Conservation (phyloP, 352 stramenopile species). For the Pythium diclinum region DNA sequence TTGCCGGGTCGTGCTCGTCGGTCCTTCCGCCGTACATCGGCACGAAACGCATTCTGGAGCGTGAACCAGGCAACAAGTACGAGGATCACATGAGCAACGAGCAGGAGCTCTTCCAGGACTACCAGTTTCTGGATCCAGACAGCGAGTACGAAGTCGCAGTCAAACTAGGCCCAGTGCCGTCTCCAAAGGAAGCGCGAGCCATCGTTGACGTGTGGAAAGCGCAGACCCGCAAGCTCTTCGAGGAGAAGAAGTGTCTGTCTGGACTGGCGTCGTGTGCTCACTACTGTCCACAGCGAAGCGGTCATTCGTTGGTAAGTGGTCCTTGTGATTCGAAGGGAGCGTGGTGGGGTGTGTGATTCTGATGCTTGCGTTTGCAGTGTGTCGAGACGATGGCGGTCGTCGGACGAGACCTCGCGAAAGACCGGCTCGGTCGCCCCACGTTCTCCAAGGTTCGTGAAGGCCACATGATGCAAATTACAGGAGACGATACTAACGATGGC, state of each 20-base stretch:
- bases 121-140: conserved; percentile 78
- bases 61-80: conserved; percentile 78
- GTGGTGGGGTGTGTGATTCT: neutral
- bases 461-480: neutral
- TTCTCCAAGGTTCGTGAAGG: conserved; percentile 47
- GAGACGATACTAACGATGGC: neutral
- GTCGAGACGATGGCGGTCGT: conserved; percentile 58
- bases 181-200: conserved; percentile 35
- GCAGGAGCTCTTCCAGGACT: conserved; percentile 84
- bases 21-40: conserved; percentile 56
- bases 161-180: conserved; percentile 62
- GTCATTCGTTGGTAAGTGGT: conserved; percentile 58
- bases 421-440: conserved; percentile 50
- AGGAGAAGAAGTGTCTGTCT: conserved; percentile 48
- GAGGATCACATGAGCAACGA: conserved; percentile 76
- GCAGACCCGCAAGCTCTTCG: conserved; percentile 47
- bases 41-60: conserved; percentile 66
- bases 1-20: conserved; percentile 40
- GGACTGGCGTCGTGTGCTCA: conserved; percentile 42
- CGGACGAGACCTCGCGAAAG: conserved; percentile 59
- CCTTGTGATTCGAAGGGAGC: neutral
- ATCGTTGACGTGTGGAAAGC: conserved; percentile 68
- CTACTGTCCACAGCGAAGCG: conserved; percentile 63
- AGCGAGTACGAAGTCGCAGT: conserved; percentile 72
- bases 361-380: conserved; percentile 37